Base-by-base conservation (phyloP, 2,329 filamentous ascomycete genomes). In the Decorospora gaudefroyi region DNA sequence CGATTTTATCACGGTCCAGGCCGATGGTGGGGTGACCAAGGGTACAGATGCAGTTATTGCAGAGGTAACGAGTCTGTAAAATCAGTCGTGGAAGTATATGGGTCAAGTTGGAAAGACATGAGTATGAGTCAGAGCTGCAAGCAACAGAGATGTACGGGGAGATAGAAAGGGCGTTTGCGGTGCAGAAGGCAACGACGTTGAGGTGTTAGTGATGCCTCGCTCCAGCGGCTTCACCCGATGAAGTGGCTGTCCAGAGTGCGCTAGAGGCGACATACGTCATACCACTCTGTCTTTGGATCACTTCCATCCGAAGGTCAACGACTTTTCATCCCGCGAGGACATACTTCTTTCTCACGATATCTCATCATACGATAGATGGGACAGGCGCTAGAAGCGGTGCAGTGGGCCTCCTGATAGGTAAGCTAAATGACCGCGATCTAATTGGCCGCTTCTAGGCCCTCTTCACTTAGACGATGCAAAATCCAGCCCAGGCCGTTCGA, bases 41-140 rank as follows among this genome's bases (percentile, higher is more conserved):
- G n/a, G 30, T 42, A 49, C 44, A 35, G 27, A 33, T 23, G 51
- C 47, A 62, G 48, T 57, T 69, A 68, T 64, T 67, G 61, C 46
- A 67, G 49, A 42, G 65, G 65, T 26, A 67, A 55, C 9, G 60
- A 55, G 41, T 66, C 60, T 49, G 45, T 58, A 42, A 61, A 67
- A 34, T 62, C 56, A 42, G 59, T 60, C 11, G 59, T 62, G 19
- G 45, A 51, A 46, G 42, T 49, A 52, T 59, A 55, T 42, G 58
- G 46, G 40, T 49, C 49, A 50, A 46, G 55, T 61, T 54, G 57
- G 51, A 61, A 51, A 61, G 64, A 69, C 67, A 69, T 69, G 65
- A 42, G 44, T 47, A 34, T 43, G 44, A 65, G 59, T 67, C 59
- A 61, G 47, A 62, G 57, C 41, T 42, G 46, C 40, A 42, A 46